These are phyloP conservation scores for Parsonsia alboflavescens DNA, from an alignment of 257 asterid genomes.

Conservation along the genomic window DNA sequence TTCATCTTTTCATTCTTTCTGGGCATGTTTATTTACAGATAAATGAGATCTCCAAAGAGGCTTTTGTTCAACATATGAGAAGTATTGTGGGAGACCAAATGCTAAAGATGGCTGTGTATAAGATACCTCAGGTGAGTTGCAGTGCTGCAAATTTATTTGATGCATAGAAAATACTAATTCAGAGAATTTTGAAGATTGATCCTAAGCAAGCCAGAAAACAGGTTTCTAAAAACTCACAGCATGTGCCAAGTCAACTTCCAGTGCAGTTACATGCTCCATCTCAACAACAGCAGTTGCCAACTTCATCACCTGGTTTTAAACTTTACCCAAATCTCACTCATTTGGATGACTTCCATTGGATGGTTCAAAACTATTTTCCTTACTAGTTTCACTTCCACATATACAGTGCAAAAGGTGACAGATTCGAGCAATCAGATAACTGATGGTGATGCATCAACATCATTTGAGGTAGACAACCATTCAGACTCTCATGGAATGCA, in stretches of 20 bases:
- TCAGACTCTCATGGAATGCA: slow-evolving; percentile 48
- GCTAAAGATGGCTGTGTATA: slow-evolving; percentile 86
- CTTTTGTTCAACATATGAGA: slow-evolving; percentile 76
- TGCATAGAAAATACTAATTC: not conserved
- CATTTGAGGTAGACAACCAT: slow-evolving; percentile 48
- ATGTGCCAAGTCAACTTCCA: slow-evolving; percentile 44
- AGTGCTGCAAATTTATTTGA: not conserved
- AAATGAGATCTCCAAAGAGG: slow-evolving; percentile 83
- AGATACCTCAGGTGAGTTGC: slow-evolving; percentile 54
- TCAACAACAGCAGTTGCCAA: slow-evolving; percentile 43
- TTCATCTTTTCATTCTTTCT: slow-evolving; percentile 16
- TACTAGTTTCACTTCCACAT: slow-evolving; percentile 22
- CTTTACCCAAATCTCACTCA: slow-evolving; percentile 20
- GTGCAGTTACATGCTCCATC: slow-evolving; percentile 45
- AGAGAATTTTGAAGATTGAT: not conserved
- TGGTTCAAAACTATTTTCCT: slow-evolving; percentile 20
- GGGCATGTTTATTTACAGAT: slow-evolving; percentile 41
- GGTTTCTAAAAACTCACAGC: slow-evolving; percentile 50
- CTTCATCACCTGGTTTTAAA: slow-evolving; percentile 42
- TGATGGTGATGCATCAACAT: slow-evolving; percentile 36
- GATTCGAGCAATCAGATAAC: slow-evolving; percentile 40
- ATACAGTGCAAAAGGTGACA: slow-evolving; percentile 27
- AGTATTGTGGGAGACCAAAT: slow-evolving; percentile 87
- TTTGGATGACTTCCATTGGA: slow-evolving; percentile 11
- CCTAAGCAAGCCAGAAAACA: slow-evolving; percentile 16